Evolutionary conservation across 768 basidiomycete species (phyloP).

Genomic region (Phylloporus sp.): DNA sequence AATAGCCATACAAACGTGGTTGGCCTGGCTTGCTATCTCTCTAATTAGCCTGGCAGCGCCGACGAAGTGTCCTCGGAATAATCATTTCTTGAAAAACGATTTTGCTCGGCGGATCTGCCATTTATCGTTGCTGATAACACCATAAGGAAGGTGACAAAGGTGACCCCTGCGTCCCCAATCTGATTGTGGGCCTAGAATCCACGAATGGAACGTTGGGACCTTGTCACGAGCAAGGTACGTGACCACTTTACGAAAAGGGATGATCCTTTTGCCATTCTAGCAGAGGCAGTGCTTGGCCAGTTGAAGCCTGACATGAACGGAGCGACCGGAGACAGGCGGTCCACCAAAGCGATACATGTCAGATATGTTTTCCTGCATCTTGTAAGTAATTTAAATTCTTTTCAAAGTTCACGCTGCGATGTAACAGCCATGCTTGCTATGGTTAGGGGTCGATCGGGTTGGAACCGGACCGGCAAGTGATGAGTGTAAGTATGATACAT

Average conservation of each 20-base stretch:
- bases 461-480: conserved; percentile 5
- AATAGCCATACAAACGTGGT: not conserved
- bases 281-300: conserved; percentile 17
- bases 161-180: conserved; percentile 13
- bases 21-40: conserved; percentile 2
- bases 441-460: conserved; percentile 1
- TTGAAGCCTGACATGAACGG: not conserved
- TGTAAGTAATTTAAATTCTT: not conserved
- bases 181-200: conserved; percentile 9
- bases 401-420: conserved; percentile 5
- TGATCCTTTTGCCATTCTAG: conserved; percentile 17
- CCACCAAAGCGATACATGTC: not conserved
- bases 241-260: conserved; percentile 11
- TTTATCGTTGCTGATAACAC: conserved; percentile 17
- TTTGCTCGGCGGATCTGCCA: conserved; percentile 8
- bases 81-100: conserved; percentile 1
- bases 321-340: not conserved
- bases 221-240: conserved; percentile 16
- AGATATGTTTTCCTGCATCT: conserved; percentile 1
- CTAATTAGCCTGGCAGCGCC: not conserved
- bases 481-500: conserved; percentile 2
- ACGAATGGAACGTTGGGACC: conserved; percentile 9
- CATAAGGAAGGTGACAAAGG: conserved; percentile 14
- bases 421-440: conserved; percentile 5
- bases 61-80: conserved; percentile 17